Evolutionary conservation across 805 yeast genomes (phyloP).

Genomic region (Torulaspora quercuum): DNA sequence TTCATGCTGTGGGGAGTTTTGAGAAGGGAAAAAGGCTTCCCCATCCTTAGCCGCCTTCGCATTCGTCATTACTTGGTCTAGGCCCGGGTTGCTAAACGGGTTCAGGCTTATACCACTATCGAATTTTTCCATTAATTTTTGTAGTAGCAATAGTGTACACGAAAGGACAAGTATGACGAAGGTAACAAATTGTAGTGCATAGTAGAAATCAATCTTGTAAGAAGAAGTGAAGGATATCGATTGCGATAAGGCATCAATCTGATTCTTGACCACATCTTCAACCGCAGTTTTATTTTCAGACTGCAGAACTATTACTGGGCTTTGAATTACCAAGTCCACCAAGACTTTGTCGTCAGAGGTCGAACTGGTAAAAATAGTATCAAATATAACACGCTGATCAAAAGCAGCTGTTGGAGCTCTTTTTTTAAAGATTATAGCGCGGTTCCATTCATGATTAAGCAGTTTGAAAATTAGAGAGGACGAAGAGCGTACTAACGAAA

Average conservation of each 20-base stretch:
- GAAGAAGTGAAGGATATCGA: constrained; percentile 28
- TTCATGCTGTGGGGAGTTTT: too few species aligned
- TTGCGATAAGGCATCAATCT: constrained; percentile 5
- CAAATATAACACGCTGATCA: constrained; percentile 16
- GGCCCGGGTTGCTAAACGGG: neutral
- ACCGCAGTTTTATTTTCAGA: neutral
- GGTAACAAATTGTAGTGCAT: constrained; percentile 53
- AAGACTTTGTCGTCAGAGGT: neutral
- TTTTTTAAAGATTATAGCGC: constrained; percentile 5
- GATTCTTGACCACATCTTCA: neutral
- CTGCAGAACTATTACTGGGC: constrained; percentile 13
- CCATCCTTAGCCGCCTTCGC: constrained; percentile 1
- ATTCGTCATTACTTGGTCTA: neutral
- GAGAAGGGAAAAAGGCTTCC: too few species aligned
- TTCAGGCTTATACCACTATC: constrained; percentile 8
- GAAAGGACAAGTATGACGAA: constrained; percentile 52
- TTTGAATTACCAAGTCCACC: constrained; percentile 9
- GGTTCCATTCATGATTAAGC: constrained; percentile 11
- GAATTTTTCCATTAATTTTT: constrained; percentile 36
- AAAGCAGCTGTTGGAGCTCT: constrained; percentile 12
- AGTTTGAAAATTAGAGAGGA: constrained; percentile 20
- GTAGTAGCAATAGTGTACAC: constrained; percentile 44
- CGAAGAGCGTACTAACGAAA: constrained; percentile 18
- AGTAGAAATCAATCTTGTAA: constrained; percentile 48
- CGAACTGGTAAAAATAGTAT: constrained; percentile 4